Evolutionary conservation across 1,284 basidiomycete species (phyloP).

Genomic region (Anthracocystis panici-leucophaei): DNA sequence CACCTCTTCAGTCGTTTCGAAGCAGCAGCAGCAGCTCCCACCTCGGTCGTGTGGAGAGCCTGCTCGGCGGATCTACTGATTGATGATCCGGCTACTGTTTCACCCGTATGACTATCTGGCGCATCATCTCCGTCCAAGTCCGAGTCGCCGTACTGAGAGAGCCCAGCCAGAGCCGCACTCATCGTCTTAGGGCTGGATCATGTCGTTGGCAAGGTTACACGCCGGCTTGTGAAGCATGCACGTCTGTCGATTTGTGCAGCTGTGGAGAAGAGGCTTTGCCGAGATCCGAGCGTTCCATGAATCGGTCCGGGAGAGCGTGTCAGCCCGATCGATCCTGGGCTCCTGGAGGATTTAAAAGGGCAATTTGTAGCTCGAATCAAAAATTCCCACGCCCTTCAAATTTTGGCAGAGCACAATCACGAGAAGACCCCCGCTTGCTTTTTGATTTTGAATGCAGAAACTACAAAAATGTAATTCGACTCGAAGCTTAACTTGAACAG

Average conservation of each 20-base stretch:
- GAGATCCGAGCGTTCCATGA: neutral
- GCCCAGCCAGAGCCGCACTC: conserved; percentile 23
- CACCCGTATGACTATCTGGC: neutral
- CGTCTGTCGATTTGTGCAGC: conserved; percentile 4
- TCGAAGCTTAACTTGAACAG: neutral
- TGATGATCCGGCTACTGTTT: neutral
- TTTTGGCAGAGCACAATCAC: neutral
- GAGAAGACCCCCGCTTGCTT: neutral
- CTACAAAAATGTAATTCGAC: conserved; percentile 16
- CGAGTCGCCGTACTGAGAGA: conserved; percentile 32
- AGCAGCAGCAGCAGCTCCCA: neutral
- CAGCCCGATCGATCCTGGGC: conserved; percentile 10
- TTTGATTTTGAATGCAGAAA: neutral
- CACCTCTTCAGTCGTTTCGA: conserved; percentile 16
- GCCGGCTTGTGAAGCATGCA: neutral
- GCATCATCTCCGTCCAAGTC: conserved; percentile 16
- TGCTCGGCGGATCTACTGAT: neutral
- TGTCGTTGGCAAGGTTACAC: neutral
- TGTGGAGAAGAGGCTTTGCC: conserved; percentile 3
- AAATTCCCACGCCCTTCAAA: conserved; percentile 34
- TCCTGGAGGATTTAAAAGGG: neutral
- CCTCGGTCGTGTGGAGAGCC: neutral
- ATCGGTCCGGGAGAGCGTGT: neutral
- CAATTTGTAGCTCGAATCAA: conserved; percentile 9
- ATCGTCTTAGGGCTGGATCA: conserved; percentile 7